Percentiles rank a stretch among this genome's conserved stretches.
These are phyloP conservation scores for Aspergillus nanangensis DNA, from an alignment of 495 filamentous ascomycete genomes.

Conservation along the genomic window DNA sequence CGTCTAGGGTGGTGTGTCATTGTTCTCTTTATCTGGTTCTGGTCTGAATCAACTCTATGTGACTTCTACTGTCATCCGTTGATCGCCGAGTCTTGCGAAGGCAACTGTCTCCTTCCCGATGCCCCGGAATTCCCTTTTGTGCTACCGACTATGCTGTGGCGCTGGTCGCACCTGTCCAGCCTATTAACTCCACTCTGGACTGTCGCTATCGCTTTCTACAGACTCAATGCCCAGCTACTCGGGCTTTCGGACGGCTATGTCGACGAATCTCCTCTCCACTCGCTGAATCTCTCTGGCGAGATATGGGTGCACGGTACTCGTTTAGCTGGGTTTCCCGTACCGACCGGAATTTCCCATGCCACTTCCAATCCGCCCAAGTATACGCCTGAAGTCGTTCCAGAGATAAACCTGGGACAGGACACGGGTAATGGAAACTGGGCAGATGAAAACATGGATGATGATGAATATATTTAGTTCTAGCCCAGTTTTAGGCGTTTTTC, in stretches of 20 bases:
- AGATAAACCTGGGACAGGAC: neutral
- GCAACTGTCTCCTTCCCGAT: slow-evolving; percentile 42
- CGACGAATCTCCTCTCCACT: slow-evolving; percentile 25
- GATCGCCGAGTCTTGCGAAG: slow-evolving; percentile 39
- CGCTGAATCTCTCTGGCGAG: slow-evolving; percentile 26
- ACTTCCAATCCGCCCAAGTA: slow-evolving; percentile 8
- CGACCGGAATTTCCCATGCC: neutral
- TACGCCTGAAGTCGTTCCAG: slow-evolving; percentile 7
- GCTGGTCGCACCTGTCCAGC: slow-evolving; percentile 34
- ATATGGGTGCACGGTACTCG: slow-evolving; percentile 31
- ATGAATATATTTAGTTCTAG: slow-evolving; percentile 36
- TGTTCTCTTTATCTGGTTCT: slow-evolving; percentile 48
- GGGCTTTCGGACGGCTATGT: slow-evolving; percentile 43
- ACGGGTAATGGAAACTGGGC: neutral
- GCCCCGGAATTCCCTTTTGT: slow-evolving; percentile 44
- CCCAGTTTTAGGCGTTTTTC: too few relatives aligned
- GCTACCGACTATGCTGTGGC: slow-evolving; percentile 43
- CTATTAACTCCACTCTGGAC: slow-evolving; percentile 30
- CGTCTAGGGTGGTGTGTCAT: slow-evolving; percentile 49
- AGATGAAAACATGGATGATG: slow-evolving; percentile 29
- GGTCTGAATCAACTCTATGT: slow-evolving; percentile 58
- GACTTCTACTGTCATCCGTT: slow-evolving; percentile 56
- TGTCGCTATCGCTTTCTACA: slow-evolving; percentile 24
- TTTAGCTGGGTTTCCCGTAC: slow-evolving; percentile 10
- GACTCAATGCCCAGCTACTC: slow-evolving; percentile 31